Base-by-base conservation (phyloP, 306 rosid species). In the Sesbania bispinosa region DNA sequence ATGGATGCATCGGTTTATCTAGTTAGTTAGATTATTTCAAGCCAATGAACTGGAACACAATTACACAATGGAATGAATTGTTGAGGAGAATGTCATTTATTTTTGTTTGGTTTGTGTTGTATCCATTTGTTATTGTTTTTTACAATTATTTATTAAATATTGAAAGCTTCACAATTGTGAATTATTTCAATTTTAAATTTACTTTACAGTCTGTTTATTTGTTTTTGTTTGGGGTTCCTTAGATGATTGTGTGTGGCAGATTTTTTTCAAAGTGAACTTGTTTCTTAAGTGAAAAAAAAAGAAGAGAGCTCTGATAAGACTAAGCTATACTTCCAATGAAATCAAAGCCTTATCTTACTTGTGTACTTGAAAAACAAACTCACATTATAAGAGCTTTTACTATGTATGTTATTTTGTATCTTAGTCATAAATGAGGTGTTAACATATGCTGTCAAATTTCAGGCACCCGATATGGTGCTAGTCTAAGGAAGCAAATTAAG, bases 401-500 rank as follows among this genome's bases (percentile, higher is more conserved):
- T 27, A 16, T 29, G 14, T n/a, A 0, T 19, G 48, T 20, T 57
- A 21, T 61, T 33, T 8, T 71, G 9, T 8, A 5, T 8, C 7
- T 10, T 16, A 21, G 10, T 9, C 3, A 21, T n/a, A 4, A 54
- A 9, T 15, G 53, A 14, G 24, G 18, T 7, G 1, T 8, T 35
- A 35, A 24, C 24, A 39, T 6, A 4, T 76, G 45, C 24, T 74
- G 6, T 63, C 9, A 3, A 35, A 21, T 47, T 79, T 47, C 76
- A 90, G 96, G 94, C 58, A 88, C 94, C 76, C 82, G 94, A 32
- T 90, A 90, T 86, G 96, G 96, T 79, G 96, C 96, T 60, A 90
- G 96, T 90, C 10, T 90, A 29, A 88, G 94, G 87, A 90, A 88
- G 82, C 96, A 90, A 69, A 90, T 90, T 67, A 90, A 90, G 85